phyloP scores from a whole-genome alignment of 768 basidiomycete species.

The Pholiota molesta region DNA sequence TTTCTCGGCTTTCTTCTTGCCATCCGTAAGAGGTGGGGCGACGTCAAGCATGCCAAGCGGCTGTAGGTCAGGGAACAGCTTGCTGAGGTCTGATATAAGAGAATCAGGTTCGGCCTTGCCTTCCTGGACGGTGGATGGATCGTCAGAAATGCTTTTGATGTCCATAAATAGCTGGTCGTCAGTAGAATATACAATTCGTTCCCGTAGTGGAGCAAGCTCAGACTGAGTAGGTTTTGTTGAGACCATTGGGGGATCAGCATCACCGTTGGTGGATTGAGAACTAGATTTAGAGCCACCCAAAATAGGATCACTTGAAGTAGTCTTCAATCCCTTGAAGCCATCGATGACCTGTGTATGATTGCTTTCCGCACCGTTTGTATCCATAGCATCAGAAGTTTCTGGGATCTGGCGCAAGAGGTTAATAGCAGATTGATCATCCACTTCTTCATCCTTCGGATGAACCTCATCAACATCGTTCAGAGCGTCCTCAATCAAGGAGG shows the following conservation, averaged over 20 bases:
- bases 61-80: slow-evolving; percentile 87
- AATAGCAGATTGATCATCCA: slow-evolving; percentile 53
- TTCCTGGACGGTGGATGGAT: slow-evolving; percentile 15
- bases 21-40: slow-evolving; percentile 31
- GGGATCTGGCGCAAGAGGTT: slow-evolving; percentile 19
- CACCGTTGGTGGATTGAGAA: slow-evolving; percentile 40
- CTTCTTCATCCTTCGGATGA: slow-evolving; percentile 47
- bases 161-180: slow-evolving; percentile 55
- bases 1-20: slow-evolving; percentile 61
- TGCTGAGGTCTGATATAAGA: slow-evolving; percentile 45
- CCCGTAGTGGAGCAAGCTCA: slow-evolving; percentile 59
- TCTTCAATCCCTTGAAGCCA: slow-evolving; percentile 47
- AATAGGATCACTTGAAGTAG: slow-evolving; percentile 58
- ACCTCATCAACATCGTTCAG: slow-evolving; percentile 38
- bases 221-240: slow-evolving; percentile 43
- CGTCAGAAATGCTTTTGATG: slow-evolving; percentile 39
- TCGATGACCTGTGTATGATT: slow-evolving; percentile 9
- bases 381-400: slow-evolving; percentile 3
- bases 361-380: background rate
- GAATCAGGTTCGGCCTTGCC: slow-evolving; percentile 23
- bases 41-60: slow-evolving; percentile 60
- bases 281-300: slow-evolving; percentile 44
- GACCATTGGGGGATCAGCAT: slow-evolving; percentile 32
- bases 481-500: slow-evolving; percentile 58
- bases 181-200: slow-evolving; percentile 64